phyloP scores from a whole-genome alignment of 306 rosid genomes.

The Comarum palustre region DNA sequence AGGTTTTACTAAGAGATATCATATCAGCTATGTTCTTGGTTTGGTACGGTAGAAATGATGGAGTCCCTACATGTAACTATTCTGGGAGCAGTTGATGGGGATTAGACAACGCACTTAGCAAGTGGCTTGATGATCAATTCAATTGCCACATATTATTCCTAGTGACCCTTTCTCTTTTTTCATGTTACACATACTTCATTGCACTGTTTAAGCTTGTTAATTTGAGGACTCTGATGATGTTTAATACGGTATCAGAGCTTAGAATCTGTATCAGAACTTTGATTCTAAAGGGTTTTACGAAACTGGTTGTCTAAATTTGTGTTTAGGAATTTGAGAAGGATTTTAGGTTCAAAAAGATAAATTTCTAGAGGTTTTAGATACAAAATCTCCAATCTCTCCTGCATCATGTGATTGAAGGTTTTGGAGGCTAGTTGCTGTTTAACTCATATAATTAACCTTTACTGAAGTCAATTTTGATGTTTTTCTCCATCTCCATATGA shows the following conservation, averaged over 20 bases:
- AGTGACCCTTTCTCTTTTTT: background rate
- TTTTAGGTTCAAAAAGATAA: background rate
- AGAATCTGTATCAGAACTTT: background rate
- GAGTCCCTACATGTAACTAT: background rate
- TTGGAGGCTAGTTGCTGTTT: background rate
- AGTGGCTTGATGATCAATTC: slow-evolving; percentile 32
- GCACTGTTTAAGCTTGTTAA: background rate
- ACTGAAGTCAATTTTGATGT: too few species aligned
- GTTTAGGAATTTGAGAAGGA: background rate
- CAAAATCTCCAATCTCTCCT: background rate
- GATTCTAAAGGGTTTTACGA: background rate
- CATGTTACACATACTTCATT: background rate
- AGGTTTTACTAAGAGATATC: background rate
- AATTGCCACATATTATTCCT: slow-evolving; percentile 25
- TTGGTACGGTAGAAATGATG: background rate
- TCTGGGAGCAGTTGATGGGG: background rate
- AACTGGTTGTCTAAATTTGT: background rate
- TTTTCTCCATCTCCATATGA: too few species aligned
- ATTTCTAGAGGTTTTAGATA: background rate
- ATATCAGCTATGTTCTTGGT: background rate
- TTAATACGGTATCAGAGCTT: background rate
- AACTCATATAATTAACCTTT: background rate
- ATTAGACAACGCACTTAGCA: slow-evolving; percentile 26
- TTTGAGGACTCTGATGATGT: background rate
- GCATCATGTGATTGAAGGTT: background rate